Percentiles rank a stretch among this genome's conserved stretches.
Evolutionary conservation across 1,284 basidiomycete genomes (phyloP).

Genomic region (Gymnopus androsaceus): DNA sequence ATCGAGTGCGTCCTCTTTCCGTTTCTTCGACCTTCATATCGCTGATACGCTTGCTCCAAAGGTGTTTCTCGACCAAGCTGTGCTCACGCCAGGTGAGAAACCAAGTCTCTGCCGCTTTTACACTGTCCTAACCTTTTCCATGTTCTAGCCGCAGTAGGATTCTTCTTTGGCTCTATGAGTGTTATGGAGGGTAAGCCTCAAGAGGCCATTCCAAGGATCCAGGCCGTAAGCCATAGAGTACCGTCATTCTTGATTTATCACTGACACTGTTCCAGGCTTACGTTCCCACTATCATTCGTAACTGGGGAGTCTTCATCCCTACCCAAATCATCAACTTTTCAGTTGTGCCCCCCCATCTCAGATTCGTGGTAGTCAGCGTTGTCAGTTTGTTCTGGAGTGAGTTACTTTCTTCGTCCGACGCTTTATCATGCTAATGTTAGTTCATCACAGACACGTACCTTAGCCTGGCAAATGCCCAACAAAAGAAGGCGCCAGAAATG

Average conservation of each 20-base stretch:
- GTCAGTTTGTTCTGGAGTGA: slow-evolving; percentile 87
- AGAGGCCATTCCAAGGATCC: slow-evolving; percentile 57
- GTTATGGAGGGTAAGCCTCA: slow-evolving; percentile 69
- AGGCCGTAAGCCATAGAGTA: slow-evolving; percentile 41
- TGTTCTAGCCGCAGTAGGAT: slow-evolving; percentile 57
- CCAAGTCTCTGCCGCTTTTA: neutral
- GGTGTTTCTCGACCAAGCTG: slow-evolving; percentile 75
- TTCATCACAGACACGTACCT: slow-evolving; percentile 18
- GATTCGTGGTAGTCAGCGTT: slow-evolving; percentile 76
- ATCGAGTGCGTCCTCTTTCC: slow-evolving; percentile 48
- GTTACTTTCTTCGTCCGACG: slow-evolving; percentile 31
- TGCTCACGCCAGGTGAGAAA: slow-evolving; percentile 64
- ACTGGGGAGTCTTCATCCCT: slow-evolving; percentile 81
- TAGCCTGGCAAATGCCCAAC: slow-evolving; percentile 17
- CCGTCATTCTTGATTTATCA: neutral
- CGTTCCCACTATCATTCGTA: slow-evolving; percentile 68
- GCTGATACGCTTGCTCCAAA: slow-evolving; percentile 28
- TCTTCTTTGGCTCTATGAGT: slow-evolving; percentile 78
- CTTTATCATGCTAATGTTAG: neutral
- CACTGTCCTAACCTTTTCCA: neutral
- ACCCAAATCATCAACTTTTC: slow-evolving; percentile 84
- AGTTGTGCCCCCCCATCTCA: slow-evolving; percentile 76
- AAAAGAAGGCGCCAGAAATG: slow-evolving; percentile 8
- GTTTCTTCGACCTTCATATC: neutral
- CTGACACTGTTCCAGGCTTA: slow-evolving; percentile 49